Evolutionary conservation across 202 grass and related monocot species (phyloP), one percentile per base, ranked within the genome.

Genomic region (Dendrocalamus latiflorus): DNA sequence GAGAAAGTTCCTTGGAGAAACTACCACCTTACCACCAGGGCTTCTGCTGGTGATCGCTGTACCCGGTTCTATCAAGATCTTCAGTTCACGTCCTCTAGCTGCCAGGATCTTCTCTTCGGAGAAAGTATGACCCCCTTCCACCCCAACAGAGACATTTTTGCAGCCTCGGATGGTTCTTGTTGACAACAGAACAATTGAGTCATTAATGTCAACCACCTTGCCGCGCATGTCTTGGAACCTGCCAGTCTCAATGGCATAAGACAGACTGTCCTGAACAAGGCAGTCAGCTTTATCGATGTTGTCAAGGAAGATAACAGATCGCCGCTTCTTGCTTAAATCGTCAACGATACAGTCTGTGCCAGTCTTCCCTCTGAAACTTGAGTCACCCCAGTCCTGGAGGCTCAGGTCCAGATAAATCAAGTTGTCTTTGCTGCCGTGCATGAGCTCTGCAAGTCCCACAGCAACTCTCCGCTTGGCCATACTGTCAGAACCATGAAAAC

Each of bases 401-500:
- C 85, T 89, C 76, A 95, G 80, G 87, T 98, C 91, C 68, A 95
- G 82, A 81, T 81, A 89, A 36, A 98, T 68, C 25, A 92, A 59
- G 78, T 87, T 89, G 24, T 92, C 87, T 83, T 81, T 70, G 81
- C 87, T 83, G 50, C 85, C 81, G 10, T 79, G 79, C 67, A 94
- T 38, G 60, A 92, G 24, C 87, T 95, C 93, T 71, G 96, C 87
- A 43, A 99, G 89, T 60, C 89, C 91, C 44, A 39, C 69, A 57
- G 87, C 89, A 50, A 83, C 83, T 79, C 78, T 99, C 66, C 44
- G 75, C 75, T 99, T 93, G 14, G 80, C 93, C 70, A 84, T 41
- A 82, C 74, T 81, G 76, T 95, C 96, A 13, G 87, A 67, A 39
- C 96, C 96, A 68, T 87, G 80, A 82, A 98, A 95, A 74, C 81